phyloP scores from a whole-genome alignment of 257 asterid species.

The Handroanthus guayacan region DNA sequence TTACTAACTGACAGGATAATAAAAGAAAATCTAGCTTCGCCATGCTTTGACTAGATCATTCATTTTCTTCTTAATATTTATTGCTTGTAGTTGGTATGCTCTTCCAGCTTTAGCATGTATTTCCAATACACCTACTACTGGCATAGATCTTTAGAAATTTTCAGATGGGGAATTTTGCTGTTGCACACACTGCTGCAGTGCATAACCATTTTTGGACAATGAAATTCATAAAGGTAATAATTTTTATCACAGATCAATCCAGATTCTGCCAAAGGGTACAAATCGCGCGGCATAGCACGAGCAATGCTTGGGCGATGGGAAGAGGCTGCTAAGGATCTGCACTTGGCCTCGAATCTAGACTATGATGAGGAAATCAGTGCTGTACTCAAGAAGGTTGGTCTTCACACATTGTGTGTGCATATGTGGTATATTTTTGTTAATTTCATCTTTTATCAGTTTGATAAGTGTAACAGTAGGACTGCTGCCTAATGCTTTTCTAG shows the following conservation, averaged over 20 bases:
- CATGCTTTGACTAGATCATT: background rate
- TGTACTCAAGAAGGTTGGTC: slow-evolving; percentile 83
- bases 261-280: slow-evolving; percentile 98
- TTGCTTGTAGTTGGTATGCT: background rate
- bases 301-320: slow-evolving; percentile 96
- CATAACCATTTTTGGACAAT: background rate
- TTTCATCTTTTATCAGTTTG: background rate
- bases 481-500: slow-evolving; percentile 1
- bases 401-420: background rate
- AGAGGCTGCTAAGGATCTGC: slow-evolving; percentile 95
- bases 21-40: background rate
- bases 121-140: background rate
- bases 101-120: background rate
- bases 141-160: background rate
- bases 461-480: background rate
- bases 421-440: background rate
- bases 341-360: slow-evolving; percentile 89
- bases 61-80: slow-evolving; percentile 8
- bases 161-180: background rate
- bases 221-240: slow-evolving; percentile 22
- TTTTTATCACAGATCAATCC: slow-evolving; percentile 75
- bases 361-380: slow-evolving; percentile 91
- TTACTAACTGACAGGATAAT: background rate
- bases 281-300: slow-evolving; percentile 91
- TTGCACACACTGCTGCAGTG: background rate